These are phyloP conservation scores for Hansenula lynferdii DNA, from an alignment of 1,139 yeast species.

Conservation along the genomic window DNA sequence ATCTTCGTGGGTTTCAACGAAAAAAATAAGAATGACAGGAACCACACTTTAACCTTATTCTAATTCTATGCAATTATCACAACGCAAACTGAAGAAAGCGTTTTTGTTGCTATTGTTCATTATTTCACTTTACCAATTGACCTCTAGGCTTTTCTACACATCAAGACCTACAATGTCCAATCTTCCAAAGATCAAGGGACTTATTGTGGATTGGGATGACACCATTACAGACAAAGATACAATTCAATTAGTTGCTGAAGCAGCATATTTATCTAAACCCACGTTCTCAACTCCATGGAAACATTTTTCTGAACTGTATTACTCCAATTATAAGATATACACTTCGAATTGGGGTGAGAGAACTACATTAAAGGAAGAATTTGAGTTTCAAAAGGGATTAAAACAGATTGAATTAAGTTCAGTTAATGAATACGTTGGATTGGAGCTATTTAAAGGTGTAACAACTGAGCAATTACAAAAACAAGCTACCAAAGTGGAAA, in stretches of 20 bases:
- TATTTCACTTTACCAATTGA: not conserved
- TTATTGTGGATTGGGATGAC: slow-evolving; percentile 68
- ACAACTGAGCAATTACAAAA: slow-evolving; percentile 26
- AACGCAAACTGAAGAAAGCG: no score
- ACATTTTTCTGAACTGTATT: slow-evolving; percentile 43
- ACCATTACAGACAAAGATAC: slow-evolving; percentile 61
- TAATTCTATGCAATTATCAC: no score
- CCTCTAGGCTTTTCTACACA: not conserved
- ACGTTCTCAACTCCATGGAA: slow-evolving; percentile 35
- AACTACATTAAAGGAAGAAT: slow-evolving; percentile 32
- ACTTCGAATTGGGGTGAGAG: slow-evolving; percentile 21
- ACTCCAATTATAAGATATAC: slow-evolving; percentile 31
- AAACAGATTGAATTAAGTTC: slow-evolving; percentile 46
- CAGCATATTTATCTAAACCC: slow-evolving; percentile 41
- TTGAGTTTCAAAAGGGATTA: slow-evolving; percentile 41
- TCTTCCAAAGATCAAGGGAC: slow-evolving; percentile 15
- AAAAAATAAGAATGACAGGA: no score
- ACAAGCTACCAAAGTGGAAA: slow-evolving; percentile 33
- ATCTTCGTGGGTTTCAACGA: no score
- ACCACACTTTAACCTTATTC: no score
- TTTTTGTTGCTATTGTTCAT: not conserved
- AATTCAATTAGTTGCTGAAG: slow-evolving; percentile 43
- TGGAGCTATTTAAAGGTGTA: slow-evolving; percentile 42
- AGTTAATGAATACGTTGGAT: slow-evolving; percentile 37
- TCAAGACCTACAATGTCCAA: not conserved